A percentile compares a stretch with the other conserved stretches of the same genome.
phyloP scores from a whole-genome alignment of 768 basidiomycete genomes.

The Gymnopilus dilepis region DNA sequence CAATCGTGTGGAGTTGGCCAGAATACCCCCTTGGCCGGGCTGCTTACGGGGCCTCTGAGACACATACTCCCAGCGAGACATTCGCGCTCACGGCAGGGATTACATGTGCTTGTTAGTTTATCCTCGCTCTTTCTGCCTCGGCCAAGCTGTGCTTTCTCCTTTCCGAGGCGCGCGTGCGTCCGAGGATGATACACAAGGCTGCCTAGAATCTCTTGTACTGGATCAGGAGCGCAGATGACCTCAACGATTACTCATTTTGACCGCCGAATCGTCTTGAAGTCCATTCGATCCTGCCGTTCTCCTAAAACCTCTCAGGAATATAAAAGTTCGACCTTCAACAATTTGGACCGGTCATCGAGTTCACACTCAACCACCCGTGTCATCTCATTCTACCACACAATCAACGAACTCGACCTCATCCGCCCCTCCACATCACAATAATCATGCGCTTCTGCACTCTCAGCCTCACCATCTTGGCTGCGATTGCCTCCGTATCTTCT shows the following conservation, averaged over 20 bases:
- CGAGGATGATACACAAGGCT: not conserved
- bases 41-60: not conserved
- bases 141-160: not conserved
- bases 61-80: not conserved
- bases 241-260: not conserved
- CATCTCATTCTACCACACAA: too few species aligned
- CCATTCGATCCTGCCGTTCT: not conserved
- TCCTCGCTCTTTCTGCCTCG: not conserved
- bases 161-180: not conserved
- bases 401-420: not conserved
- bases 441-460: conserved; percentile 15
- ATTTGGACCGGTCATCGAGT: not conserved
- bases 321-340: not conserved
- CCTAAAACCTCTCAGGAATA: not conserved
- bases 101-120: not conserved
- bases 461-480: conserved; percentile 3
- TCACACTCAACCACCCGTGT: not conserved
- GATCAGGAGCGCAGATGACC: conserved; percentile 1
- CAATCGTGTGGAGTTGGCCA: not conserved
- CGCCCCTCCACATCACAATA: not conserved
- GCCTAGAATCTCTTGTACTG: not conserved
- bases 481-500: conserved; percentile 10
- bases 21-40: not conserved
- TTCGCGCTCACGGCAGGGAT: not conserved
- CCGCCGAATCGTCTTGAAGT: not conserved